Evolutionary conservation across 108 stramenopile species (phyloP).

Genomic region (Cylindrotheca fusiformis): DNA sequence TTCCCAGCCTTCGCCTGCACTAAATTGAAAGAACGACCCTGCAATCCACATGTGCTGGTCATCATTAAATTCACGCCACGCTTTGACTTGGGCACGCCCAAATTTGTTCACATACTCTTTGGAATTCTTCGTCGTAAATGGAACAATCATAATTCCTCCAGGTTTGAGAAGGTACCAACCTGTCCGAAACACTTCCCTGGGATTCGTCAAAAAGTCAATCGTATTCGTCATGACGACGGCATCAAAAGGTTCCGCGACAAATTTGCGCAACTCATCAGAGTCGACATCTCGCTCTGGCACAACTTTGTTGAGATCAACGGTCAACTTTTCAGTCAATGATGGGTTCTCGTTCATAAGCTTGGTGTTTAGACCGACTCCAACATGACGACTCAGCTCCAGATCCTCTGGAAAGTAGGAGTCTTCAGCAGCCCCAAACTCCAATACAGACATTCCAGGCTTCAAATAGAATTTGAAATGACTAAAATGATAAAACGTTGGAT

Average conservation of each 20-base stretch:
- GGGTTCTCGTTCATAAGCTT: constrained; percentile 75
- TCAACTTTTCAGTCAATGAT: constrained; percentile 60
- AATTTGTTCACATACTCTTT: constrained; percentile 68
- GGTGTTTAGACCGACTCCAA: constrained; percentile 67
- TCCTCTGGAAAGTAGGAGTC: constrained; percentile 77
- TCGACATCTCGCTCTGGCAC: constrained; percentile 67
- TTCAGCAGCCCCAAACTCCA: constrained; percentile 85
- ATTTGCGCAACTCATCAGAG: constrained; percentile 50
- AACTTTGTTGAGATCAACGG: constrained; percentile 80
- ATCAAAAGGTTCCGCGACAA: constrained; percentile 69
- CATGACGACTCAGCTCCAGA: constrained; percentile 63
- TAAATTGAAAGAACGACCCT: constrained; percentile 91
- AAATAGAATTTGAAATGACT: constrained; percentile 83
- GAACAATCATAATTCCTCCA: constrained; percentile 79
- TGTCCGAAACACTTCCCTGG: constrained; percentile 81
- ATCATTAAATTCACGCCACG: constrained; percentile 91
- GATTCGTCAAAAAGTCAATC: constrained; percentile 76
- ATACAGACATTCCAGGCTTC: constrained; percentile 73
- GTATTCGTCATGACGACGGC: constrained; percentile 86
- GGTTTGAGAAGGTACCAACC: constrained; percentile 80
- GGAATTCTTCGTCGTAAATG: constrained; percentile 54
- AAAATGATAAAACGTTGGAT: no score
- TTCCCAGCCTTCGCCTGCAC: constrained; percentile 86
- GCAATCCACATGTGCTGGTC: constrained; percentile 97
- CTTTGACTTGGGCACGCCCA: constrained; percentile 79